Evolutionary conservation across 768 basidiomycete species (phyloP).

Genomic region (Hygrocybe punicea): DNA sequence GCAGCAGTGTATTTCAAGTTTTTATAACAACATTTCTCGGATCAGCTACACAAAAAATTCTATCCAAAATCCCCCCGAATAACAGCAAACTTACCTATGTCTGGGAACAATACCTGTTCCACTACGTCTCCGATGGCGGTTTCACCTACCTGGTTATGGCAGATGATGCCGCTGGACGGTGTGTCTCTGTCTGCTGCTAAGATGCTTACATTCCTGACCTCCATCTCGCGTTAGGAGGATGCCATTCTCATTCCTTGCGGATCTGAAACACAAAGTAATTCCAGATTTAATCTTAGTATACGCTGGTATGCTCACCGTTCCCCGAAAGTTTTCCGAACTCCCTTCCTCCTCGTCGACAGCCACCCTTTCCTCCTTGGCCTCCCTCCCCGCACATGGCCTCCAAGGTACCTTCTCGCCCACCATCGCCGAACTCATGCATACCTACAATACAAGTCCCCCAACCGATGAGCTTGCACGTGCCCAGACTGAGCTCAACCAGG

Average conservation of each 20-base stretch:
- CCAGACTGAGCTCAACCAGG: constrained; percentile 81
- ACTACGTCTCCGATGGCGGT: constrained; percentile 87
- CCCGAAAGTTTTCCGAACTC: constrained; percentile 52
- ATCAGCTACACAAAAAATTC: constrained; percentile 86
- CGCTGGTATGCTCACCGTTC: constrained; percentile 8
- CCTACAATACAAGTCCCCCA: constrained; percentile 86
- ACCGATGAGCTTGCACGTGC: constrained; percentile 86
- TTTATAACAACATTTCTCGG: no score
- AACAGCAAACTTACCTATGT: constrained; percentile 82
- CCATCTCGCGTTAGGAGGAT: constrained; percentile 57
- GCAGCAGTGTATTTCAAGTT: background rate
- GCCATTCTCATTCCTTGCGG: constrained; percentile 90
- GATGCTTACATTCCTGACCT: background rate
- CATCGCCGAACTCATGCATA: constrained; percentile 73
- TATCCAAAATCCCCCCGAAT: constrained; percentile 93
- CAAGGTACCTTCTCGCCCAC: constrained; percentile 70
- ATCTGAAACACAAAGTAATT: constrained; percentile 73
- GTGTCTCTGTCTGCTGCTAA: constrained; percentile 28
- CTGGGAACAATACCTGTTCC: constrained; percentile 92
- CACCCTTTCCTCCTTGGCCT: constrained; percentile 3
- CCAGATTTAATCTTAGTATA: constrained; percentile 1
- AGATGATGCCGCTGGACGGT: constrained; percentile 89
- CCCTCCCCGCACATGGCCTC: constrained; percentile 55
- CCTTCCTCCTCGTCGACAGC: constrained; percentile 57
- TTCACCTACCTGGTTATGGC: constrained; percentile 91